These are phyloP conservation scores for Calonectria hawksworthii DNA, from an alignment of 2,329 filamentous ascomycete species.

Conservation along the genomic window DNA sequence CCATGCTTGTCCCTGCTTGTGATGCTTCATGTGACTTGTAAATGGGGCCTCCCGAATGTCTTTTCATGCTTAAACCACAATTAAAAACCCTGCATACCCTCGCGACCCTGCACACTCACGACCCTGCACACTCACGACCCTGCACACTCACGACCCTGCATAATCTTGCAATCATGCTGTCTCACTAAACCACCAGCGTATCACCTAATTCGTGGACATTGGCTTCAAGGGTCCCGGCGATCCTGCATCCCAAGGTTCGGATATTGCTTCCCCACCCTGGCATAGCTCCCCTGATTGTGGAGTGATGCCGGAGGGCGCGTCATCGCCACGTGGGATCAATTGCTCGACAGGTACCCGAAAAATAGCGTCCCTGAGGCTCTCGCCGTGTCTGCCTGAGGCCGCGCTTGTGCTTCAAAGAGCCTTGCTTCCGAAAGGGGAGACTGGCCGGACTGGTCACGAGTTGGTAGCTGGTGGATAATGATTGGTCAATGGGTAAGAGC, in stretches of 20 bases:
- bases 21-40: neutral
- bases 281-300: neutral
- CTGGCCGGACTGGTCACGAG: neutral
- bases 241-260: neutral
- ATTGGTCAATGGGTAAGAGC: neutral
- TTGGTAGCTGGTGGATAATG: neutral
- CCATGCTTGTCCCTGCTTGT: neutral
- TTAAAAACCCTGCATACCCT: neutral
- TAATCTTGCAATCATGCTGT: neutral
- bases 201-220: neutral
- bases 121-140: too few relatives aligned
- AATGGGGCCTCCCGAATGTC: neutral
- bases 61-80: neutral
- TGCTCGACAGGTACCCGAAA: neutral
- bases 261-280: neutral
- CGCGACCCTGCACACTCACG: too few relatives aligned
- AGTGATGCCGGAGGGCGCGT: neutral
- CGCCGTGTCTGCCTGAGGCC: neutral
- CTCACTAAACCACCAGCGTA: neutral
- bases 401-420: neutral
- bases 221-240: neutral
- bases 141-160: neutral
- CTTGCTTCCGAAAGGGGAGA: neutral
- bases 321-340: neutral
- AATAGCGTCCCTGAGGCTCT: neutral